Evolutionary conservation across 2,329 filamentous ascomycete genomes (phyloP), one percentile per base, ranked within the genome.

Genomic region (Pseudogymnoascus sp.): DNA sequence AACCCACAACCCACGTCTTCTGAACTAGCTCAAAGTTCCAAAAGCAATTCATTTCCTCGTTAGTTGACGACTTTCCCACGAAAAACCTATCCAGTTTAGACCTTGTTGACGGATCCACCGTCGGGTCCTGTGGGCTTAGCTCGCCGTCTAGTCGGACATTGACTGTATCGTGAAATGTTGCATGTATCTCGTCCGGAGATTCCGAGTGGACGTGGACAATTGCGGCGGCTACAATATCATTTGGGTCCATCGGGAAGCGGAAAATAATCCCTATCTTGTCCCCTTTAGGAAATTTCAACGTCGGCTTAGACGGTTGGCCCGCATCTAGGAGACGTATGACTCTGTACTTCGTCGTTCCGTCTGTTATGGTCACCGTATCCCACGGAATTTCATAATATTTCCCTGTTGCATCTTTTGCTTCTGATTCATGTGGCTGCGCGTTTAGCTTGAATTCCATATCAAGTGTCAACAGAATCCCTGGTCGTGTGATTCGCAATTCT

Each of bases 401-500:
- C n/a, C 14, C 25, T 18, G 25, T 6, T 18, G n/a, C 4, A 2
- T 11, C 3, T 18, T 53, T 53, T 31, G 11, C 23, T 16, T 53
- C 46, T 16, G 25, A 31, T 18, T 12, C 5, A 16, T 12, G 8
- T 34, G 25, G 25, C 1, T 1, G 1, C 6, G 5, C 1, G n/a
- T 56, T n/a, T 56, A 56, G 28, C 2, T 12, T 34, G 9, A 56
- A 7, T 6, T 31, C 49, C 28, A 56, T 56, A 18, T 56, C 49
- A 56, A 56, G 49, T 56, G 49, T 56, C 28, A 56, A 12, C 49
- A 56, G n/a, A 56, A 56, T 56, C n/a, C 49, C 49, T 12, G 25
- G 25, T 11, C 28, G 25, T 34, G 49, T 56, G 18, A 18, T 8
- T 56, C 49, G 49, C 28, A 56, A 56, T 56, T 34, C 28, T 3